Evolutionary conservation across 768 basidiomycete genomes (phyloP), one percentile per base, ranked within the genome.

Genomic region (Amanita inopinata): DNA sequence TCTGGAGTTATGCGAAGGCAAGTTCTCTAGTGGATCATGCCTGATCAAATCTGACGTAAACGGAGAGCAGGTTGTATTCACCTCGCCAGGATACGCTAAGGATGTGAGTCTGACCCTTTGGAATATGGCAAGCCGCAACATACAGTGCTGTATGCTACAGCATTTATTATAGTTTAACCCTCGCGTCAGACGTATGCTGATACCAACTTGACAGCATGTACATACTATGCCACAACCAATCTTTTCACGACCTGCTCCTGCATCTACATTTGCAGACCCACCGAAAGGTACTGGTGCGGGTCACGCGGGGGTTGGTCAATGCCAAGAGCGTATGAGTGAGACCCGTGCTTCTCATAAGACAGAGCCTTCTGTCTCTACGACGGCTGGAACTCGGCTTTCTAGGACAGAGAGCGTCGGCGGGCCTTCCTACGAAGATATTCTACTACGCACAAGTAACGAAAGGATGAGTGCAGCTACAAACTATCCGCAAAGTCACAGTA

Each of bases 1-100:
- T 80, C 0, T 91, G 89, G 89, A 72, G 80, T 10, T 94, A 93
- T 61, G 43, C 71, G 15, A 77, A 74, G 71, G 89, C 87, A 43
- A 38, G 72, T 57, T 17, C 15, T 24, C n/a, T 23, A 18, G 19
- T 20, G 6, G 40, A 33, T n/a, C 33, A 19, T 11, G 43, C 12
- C 19, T 22, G 31, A 17, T 38, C 17, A 30, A 19, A 36, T 34
- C 24, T 40, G 5, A 20, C 19, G 15, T 18, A 12, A 25, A 22
- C 3, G 31, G 33, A 41, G 42, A 44, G 42, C 50, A 87, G 84
- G 71, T 80, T 30, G 60, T 83, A 5, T 46, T 74, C 4, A 86
- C 80, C 4, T 59, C 80, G 0, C 84, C 86, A 28, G 86, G 86
- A 11, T 67, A 70, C 51, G 85, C 85, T 4, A 61, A 56, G 61